Percentiles rank a stretch among this genome's conserved stretches.
phyloP scores from a whole-genome alignment of 805 yeast genomes.

The Helenozyma baotianmanensis region DNA sequence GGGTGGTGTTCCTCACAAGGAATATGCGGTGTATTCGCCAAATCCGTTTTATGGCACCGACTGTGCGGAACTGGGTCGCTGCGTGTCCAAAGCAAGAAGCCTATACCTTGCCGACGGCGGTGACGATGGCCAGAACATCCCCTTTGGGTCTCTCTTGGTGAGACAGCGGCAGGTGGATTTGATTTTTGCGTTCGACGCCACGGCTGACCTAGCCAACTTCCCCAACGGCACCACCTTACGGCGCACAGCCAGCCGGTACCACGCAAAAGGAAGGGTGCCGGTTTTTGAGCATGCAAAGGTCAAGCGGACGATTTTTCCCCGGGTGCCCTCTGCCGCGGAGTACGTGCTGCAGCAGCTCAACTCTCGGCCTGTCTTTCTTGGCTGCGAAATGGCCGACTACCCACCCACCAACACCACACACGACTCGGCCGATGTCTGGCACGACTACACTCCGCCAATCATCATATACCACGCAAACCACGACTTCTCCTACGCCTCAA shows the following conservation, averaged over 20 bases:
- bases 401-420: slow-evolving; percentile 8
- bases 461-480: slow-evolving; percentile 50
- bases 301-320: slow-evolving; percentile 24
- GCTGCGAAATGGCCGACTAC: slow-evolving; percentile 38
- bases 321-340: slow-evolving; percentile 27
- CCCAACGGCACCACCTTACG: slow-evolving; percentile 57
- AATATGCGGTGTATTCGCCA: slow-evolving; percentile 57
- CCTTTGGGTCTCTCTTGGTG: slow-evolving; percentile 42
- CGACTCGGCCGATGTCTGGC: slow-evolving; percentile 7
- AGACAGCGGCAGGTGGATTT: slow-evolving; percentile 33
- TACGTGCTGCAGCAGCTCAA: slow-evolving; percentile 17
- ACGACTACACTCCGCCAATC: slow-evolving; percentile 45
- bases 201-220: slow-evolving; percentile 49
- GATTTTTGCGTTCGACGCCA: slow-evolving; percentile 38
- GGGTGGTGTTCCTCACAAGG: slow-evolving; percentile 44
- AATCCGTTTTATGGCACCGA: slow-evolving; percentile 47
- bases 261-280: slow-evolving; percentile 11
- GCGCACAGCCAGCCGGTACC: slow-evolving; percentile 33
- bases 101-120: slow-evolving; percentile 44
- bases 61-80: slow-evolving; percentile 12
- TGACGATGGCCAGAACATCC: slow-evolving; percentile 46
- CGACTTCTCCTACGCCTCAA: slow-evolving; percentile 39
- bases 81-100: slow-evolving; percentile 14
- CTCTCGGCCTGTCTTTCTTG: slow-evolving; percentile 35
- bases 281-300: slow-evolving; percentile 1